phyloP scores from a whole-genome alignment of 495 filamentous ascomycete genomes.

The Jackrogersella minutella region DNA sequence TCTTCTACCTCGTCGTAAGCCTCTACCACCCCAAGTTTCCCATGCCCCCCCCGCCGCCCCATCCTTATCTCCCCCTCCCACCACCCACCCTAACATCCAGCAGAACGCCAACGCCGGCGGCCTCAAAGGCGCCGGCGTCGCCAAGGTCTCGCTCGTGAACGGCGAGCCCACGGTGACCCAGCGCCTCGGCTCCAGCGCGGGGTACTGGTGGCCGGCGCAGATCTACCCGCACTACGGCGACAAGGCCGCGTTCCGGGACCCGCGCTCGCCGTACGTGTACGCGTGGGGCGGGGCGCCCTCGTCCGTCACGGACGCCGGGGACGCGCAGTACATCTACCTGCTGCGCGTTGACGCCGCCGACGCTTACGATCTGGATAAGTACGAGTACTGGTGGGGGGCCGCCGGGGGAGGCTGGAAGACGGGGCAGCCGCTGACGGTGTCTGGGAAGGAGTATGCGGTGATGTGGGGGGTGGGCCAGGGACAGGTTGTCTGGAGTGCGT shows the following conservation, averaged over 20 bases:
- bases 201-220: conserved; percentile 47
- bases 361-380: conserved; percentile 45
- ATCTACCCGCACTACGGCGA: conserved; percentile 46
- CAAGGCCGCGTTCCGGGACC: conserved; percentile 48
- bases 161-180: conserved; percentile 46
- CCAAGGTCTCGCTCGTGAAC: conserved; percentile 42
- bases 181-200: conserved; percentile 41
- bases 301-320: conserved; percentile 24
- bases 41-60: neutral
- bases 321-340: conserved; percentile 46
- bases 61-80: neutral
- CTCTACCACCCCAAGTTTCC: neutral
- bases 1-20: conserved; percentile 47
- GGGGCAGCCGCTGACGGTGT: conserved; percentile 34
- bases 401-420: conserved; percentile 40
- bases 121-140: conserved; percentile 47
- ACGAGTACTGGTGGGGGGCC: conserved; percentile 51
- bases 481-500: conserved; percentile 44
- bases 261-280: conserved; percentile 47
- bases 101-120: conserved; percentile 45
- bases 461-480: conserved; percentile 47
- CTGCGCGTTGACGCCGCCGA: conserved; percentile 45
- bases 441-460: conserved; percentile 43
- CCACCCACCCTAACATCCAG: neutral
- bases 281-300: conserved; percentile 47